phyloP scores from a whole-genome alignment of 345 rosid species.

The Salix arbutifolia region DNA sequence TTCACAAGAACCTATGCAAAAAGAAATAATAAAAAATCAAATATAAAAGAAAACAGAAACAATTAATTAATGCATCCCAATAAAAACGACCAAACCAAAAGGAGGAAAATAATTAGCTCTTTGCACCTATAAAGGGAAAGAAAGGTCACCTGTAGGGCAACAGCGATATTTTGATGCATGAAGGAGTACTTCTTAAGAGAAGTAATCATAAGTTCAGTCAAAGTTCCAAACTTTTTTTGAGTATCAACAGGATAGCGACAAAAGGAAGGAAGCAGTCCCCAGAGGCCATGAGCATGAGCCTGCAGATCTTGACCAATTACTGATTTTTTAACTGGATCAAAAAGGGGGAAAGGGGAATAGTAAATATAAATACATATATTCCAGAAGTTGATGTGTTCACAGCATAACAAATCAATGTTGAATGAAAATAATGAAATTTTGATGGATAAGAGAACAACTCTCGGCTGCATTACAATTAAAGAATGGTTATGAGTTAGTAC shows the following conservation, averaged over 20 bases:
- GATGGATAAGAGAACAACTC: neutral
- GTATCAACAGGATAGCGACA: constrained; percentile 72
- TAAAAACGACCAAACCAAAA: neutral
- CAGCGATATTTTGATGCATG: constrained; percentile 64
- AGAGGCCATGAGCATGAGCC: constrained; percentile 61
- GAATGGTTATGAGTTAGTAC: neutral
- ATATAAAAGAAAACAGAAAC: neutral
- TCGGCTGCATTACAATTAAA: neutral
- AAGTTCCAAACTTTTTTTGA: constrained; percentile 40
- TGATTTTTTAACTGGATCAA: constrained; percentile 62
- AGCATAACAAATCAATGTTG: constrained; percentile 1
- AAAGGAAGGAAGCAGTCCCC: constrained; percentile 74
- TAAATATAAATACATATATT: constrained; percentile 4
- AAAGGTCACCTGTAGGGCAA: constrained; percentile 63
- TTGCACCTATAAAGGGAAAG: neutral
- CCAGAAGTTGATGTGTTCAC: neutral
- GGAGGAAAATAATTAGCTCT: neutral
- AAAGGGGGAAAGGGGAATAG: constrained; percentile 6
- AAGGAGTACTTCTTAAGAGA: constrained; percentile 52
- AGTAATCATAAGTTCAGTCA: constrained; percentile 56
- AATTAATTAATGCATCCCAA: neutral
- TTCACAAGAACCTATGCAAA: constrained; percentile 59
- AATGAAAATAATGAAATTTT: neutral
- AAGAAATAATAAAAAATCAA: neutral
- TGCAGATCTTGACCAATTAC: constrained; percentile 51